Conservation (phyloP, 2,329 filamentous ascomycete species). For the Aspergillus versicolor region DNA sequence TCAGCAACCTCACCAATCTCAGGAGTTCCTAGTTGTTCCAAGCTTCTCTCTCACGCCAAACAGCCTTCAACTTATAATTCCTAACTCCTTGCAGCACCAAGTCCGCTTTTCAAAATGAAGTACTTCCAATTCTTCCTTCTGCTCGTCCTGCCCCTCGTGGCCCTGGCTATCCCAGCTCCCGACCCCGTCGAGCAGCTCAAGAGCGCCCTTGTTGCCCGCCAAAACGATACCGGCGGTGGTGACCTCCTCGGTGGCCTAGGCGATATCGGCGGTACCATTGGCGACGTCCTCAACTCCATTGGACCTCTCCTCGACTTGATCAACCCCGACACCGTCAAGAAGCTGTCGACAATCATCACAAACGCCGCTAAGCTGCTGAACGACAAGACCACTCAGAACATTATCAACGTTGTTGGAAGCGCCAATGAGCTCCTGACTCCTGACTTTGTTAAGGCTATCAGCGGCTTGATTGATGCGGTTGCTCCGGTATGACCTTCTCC, state of each 20-base stretch:
- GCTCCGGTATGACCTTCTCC: not conserved
- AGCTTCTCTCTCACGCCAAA: not conserved
- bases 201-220: not conserved
- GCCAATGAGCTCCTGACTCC: not conserved
- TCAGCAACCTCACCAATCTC: conserved; percentile 1
- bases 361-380: not conserved
- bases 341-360: not conserved
- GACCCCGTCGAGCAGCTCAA: not conserved
- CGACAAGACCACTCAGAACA: not conserved
- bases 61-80: not conserved
- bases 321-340: not conserved
- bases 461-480: not conserved
- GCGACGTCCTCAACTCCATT: not conserved
- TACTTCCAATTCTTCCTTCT: not conserved
- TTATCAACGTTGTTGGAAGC: not conserved
- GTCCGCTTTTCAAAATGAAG: not conserved
- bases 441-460: not conserved
- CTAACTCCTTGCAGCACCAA: not conserved
- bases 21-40: not conserved
- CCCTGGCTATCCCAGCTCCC: not conserved
- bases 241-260: not conserved
- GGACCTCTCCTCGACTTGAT: not conserved
- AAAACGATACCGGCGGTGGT: not conserved
- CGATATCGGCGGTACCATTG: not conserved
- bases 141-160: not conserved